Evolutionary conservation across 73 alveolate species (phyloP).

Genomic region (Halteria grandinella): DNA sequence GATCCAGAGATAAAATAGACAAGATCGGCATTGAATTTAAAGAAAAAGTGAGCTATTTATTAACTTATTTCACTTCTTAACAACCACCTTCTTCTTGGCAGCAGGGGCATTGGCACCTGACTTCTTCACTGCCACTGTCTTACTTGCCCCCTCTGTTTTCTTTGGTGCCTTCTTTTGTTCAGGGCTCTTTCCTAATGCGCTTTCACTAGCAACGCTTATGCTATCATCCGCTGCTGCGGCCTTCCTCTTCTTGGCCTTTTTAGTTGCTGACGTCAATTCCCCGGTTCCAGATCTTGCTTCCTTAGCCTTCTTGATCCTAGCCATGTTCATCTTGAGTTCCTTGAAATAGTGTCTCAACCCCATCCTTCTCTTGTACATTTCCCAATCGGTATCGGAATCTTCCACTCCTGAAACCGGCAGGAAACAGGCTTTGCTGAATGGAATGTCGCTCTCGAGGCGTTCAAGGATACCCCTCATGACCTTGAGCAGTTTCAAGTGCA

Average conservation of each 20-base stretch:
- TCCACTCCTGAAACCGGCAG: conserved; percentile 27
- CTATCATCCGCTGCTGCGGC: too few species aligned
- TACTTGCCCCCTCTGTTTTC: background rate
- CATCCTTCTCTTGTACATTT: conserved; percentile 41
- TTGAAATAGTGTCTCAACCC: conserved; percentile 56
- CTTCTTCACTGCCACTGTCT: too few species aligned
- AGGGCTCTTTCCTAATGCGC: background rate
- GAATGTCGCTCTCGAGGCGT: background rate
- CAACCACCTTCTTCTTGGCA: too few species aligned
- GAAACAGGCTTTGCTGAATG: conserved; percentile 27
- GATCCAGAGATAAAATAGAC: too few species aligned
- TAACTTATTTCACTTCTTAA: too few species aligned
- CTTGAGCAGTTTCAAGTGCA: conserved; percentile 2
- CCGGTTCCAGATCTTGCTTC: too few species aligned
- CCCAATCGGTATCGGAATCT: conserved; percentile 7
- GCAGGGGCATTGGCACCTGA: too few species aligned
- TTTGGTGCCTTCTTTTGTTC: background rate
- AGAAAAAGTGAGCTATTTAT: too few species aligned
- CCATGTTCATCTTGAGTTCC: conserved; percentile 52
- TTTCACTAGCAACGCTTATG: too few species aligned
- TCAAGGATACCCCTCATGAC: conserved; percentile 33
- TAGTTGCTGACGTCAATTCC: too few species aligned
- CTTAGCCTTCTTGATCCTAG: conserved; percentile 40
- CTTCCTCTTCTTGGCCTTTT: background rate
- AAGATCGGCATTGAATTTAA: too few species aligned